Conservation (phyloP, 768 basidiomycete species). For the Royoungia palumana region DNA sequence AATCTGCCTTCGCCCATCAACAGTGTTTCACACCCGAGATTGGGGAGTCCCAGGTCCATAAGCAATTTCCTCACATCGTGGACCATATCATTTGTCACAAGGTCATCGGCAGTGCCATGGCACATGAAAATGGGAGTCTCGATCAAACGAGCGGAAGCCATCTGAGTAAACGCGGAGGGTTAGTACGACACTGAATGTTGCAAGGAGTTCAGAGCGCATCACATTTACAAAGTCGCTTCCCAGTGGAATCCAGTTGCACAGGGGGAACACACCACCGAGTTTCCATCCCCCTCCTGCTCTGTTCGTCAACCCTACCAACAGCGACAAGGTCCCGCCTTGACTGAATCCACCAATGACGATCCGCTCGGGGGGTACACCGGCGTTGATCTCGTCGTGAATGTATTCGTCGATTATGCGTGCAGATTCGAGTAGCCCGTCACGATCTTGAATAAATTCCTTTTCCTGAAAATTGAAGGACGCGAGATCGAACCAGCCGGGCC, state of each 20-base stretch:
- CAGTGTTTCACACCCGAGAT: constrained; percentile 33
- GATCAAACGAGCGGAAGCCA: constrained; percentile 57
- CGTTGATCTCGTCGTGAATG: constrained; percentile 70
- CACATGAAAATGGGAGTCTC: constrained; percentile 83
- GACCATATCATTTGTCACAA: constrained; percentile 60
- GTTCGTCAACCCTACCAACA: constrained; percentile 59
- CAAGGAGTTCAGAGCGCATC: constrained; percentile 17
- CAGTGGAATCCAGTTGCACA: constrained; percentile 82
- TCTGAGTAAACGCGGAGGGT: constrained; percentile 37
- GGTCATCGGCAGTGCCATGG: constrained; percentile 72
- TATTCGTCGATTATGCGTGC: constrained; percentile 59
- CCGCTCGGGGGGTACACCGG: constrained; percentile 61
- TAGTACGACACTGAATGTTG: background rate
- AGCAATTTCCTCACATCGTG: constrained; percentile 56
- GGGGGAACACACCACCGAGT: constrained; percentile 65
- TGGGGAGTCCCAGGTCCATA: constrained; percentile 49
- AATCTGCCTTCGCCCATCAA: constrained; percentile 23
- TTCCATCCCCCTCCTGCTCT: constrained; percentile 39
- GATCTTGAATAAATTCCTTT: constrained; percentile 53
- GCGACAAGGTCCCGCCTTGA: constrained; percentile 76
- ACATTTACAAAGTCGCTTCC: constrained; percentile 63
- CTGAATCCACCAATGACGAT: constrained; percentile 89
- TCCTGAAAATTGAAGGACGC: constrained; percentile 54
- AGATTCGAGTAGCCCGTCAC: constrained; percentile 55
- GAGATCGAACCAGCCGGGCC: constrained; percentile 87